These are phyloP conservation scores for Tricholoma sp. DNA, from an alignment of 768 basidiomycete genomes.

Conservation along the genomic window DNA sequence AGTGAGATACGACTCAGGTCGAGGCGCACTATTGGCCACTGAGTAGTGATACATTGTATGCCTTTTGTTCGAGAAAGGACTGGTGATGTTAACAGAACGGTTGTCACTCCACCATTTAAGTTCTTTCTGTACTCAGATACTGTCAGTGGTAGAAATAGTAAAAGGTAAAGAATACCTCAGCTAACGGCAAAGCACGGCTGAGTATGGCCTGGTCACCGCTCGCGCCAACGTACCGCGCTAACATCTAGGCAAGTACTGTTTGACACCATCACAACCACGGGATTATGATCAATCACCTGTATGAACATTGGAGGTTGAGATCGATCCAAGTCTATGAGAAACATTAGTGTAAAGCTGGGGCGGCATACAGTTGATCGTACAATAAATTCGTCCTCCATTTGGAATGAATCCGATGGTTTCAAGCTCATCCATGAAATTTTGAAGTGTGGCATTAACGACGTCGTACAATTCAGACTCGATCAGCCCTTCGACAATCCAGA, in stretches of 20 bases:
- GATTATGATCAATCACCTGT: conserved; percentile 39
- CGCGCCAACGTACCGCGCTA: conserved; percentile 72
- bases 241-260: conserved; percentile 52
- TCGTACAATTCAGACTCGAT: conserved; percentile 70
- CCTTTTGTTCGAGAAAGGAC: conserved; percentile 64
- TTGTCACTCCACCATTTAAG: conserved; percentile 79
- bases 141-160: not conserved
- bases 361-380: conserved; percentile 30
- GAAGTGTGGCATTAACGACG: conserved; percentile 70
- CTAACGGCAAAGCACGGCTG: conserved; percentile 73
- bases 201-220: conserved; percentile 76
- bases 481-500: conserved; percentile 88
- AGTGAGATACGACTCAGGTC: conserved; percentile 77
- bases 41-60: conserved; percentile 67
- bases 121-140: conserved; percentile 48
- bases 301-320: conserved; percentile 93
- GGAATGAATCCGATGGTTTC: conserved; percentile 85
- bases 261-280: not conserved
- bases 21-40: conserved; percentile 80
- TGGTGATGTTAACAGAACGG: conserved; percentile 60
- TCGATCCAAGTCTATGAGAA: conserved; percentile 63
- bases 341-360: not conserved
- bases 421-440: conserved; percentile 95
- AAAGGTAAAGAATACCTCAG: conserved; percentile 46
- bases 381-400: conserved; percentile 91